Percentiles rank a stretch among this genome's conserved stretches.
phyloP scores from a whole-genome alignment of 805 yeast species.

The Starmerella floricola region DNA sequence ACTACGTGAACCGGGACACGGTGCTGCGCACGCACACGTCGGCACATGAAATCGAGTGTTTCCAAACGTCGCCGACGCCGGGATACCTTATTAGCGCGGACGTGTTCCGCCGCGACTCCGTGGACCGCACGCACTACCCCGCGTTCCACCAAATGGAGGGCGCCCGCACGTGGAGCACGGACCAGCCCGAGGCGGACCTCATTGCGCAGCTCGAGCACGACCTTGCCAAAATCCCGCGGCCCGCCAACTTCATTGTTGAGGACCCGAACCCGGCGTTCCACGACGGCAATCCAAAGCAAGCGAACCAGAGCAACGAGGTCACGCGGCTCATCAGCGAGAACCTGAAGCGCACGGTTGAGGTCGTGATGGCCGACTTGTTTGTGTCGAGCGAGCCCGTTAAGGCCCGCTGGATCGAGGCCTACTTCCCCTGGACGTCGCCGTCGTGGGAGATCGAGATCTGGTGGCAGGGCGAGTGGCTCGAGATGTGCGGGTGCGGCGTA shows the following conservation, averaged over 20 bases:
- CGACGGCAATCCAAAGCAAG: conserved; percentile 66
- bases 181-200: conserved; percentile 29
- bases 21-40: conserved; percentile 89
- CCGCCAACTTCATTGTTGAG: conserved; percentile 55
- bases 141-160: conserved; percentile 98
- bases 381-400: conserved; percentile 67
- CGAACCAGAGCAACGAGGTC: conserved; percentile 57
- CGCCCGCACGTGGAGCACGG: conserved; percentile 67
- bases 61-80: conserved; percentile 50
- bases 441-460: conserved; percentile 97
- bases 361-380: conserved; percentile 71
- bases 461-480: conserved; percentile 98
- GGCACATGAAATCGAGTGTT: conserved; percentile 89
- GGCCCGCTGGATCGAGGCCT: conserved; percentile 89
- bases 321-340: conserved; percentile 60
- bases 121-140: conserved; percentile 92
- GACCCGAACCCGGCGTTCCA: conserved; percentile 53
- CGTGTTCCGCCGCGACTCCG: conserved; percentile 89
- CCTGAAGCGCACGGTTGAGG: conserved; percentile 74
- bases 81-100: conserved; percentile 92
- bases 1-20: conserved; percentile 63
- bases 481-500: conserved; percentile 91
- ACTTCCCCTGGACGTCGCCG: conserved; percentile 97
- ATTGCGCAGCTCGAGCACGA: conserved; percentile 42
- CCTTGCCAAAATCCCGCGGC: conserved; percentile 49